Evolutionary conservation across 2,329 filamentous ascomycete species (phyloP).

Genomic region (Xylaria sp.): DNA sequence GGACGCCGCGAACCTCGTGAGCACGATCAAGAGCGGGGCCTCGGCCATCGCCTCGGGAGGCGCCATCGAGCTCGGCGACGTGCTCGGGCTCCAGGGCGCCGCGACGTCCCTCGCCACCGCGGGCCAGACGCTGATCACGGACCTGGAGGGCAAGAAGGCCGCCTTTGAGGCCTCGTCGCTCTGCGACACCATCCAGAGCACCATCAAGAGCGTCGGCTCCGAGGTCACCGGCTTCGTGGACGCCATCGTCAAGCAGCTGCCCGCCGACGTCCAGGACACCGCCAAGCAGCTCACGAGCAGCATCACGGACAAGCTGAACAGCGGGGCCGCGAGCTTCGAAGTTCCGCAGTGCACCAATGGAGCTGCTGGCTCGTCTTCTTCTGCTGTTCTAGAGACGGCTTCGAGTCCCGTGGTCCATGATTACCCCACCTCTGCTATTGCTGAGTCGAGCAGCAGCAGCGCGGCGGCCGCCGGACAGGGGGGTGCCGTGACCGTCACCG

Average conservation of each 20-base stretch:
- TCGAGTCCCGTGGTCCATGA: neutral
- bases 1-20: constrained; percentile 42
- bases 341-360: constrained; percentile 37
- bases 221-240: constrained; percentile 39
- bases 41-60: constrained; percentile 28
- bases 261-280: constrained; percentile 32
- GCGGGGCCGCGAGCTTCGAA: constrained; percentile 35
- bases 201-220: constrained; percentile 32
- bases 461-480: neutral
- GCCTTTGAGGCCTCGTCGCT: constrained; percentile 39
- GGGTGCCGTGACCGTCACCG: constrained; percentile 33
- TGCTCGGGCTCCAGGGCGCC: constrained; percentile 32
- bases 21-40: constrained; percentile 39
- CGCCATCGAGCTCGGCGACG: constrained; percentile 36
- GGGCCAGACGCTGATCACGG: constrained; percentile 35
- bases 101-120: constrained; percentile 27
- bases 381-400: neutral
- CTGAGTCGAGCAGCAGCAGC: constrained; percentile 1
- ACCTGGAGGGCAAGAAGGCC: constrained; percentile 41
- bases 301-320: constrained; percentile 34
- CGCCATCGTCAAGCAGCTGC: constrained; percentile 38
- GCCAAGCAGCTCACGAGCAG: constrained; percentile 31
- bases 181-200: constrained; percentile 34
- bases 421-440: constrained; percentile 18
- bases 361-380: neutral